phyloP scores from a whole-genome alignment of 2,329 filamentous ascomycete species.

The Falciphora oryzae region DNA sequence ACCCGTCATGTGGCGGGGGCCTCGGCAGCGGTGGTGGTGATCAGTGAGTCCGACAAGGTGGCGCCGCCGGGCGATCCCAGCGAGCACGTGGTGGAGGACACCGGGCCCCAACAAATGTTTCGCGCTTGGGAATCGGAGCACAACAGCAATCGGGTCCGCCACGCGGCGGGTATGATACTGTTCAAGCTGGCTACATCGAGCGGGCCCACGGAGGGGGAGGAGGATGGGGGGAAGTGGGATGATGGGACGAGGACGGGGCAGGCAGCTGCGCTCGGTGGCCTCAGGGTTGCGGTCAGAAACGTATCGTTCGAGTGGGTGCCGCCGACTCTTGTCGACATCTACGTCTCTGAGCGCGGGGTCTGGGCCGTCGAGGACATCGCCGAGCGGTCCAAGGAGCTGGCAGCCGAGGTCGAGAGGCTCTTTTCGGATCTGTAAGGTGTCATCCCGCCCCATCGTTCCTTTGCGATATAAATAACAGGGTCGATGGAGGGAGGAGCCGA shows the following conservation, averaged over 20 bases:
- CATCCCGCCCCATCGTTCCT: background rate
- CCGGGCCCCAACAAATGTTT: conserved; percentile 45
- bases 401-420: conserved; percentile 30
- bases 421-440: conserved; percentile 34
- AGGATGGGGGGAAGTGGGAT: conserved; percentile 12
- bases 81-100: conserved; percentile 43
- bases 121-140: conserved; percentile 36
- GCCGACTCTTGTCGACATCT: conserved; percentile 42
- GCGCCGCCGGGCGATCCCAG: conserved; percentile 36
- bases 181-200: conserved; percentile 7
- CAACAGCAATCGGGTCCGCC: conserved; percentile 19
- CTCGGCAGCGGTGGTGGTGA: conserved; percentile 41
- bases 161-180: conserved; percentile 14
- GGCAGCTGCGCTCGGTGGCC: conserved; percentile 6
- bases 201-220: conserved; percentile 6
- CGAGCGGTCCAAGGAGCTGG: conserved; percentile 31
- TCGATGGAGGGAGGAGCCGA: background rate
- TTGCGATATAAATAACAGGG: background rate
- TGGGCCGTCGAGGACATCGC: conserved; percentile 33
- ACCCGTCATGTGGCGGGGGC: conserved; percentile 38
- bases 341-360: conserved; percentile 49
- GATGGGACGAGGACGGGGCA: conserved; percentile 8
- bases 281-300: conserved; percentile 35
- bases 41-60: conserved; percentile 59
- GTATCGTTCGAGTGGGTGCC: conserved; percentile 59